A percentile compares a stretch with the other conserved stretches of the same genome.
phyloP scores from a whole-genome alignment of 768 basidiomycete species.

The Termitomyces eurrhizus region DNA sequence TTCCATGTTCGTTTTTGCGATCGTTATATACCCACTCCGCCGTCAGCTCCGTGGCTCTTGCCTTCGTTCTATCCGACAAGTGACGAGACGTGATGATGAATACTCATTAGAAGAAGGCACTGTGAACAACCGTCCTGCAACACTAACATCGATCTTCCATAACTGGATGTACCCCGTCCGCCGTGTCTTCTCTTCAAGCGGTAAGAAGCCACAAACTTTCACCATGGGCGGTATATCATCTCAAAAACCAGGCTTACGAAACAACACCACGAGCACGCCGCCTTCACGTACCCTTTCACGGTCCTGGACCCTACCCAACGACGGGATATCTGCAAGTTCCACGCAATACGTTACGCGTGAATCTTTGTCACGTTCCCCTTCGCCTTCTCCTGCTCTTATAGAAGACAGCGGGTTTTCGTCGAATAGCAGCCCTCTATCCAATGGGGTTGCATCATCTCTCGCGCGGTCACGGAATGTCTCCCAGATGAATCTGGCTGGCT shows the following conservation, averaged over 20 bases:
- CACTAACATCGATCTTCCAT: slow-evolving; percentile 27
- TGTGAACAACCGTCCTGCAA: slow-evolving; percentile 24
- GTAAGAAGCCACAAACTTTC: slow-evolving; percentile 21
- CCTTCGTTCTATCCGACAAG: slow-evolving; percentile 38
- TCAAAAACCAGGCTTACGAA: slow-evolving; percentile 24
- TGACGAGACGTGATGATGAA: slow-evolving; percentile 31
- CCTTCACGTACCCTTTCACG: slow-evolving; percentile 33
- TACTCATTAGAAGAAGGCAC: slow-evolving; percentile 54
- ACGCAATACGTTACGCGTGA: slow-evolving; percentile 30
- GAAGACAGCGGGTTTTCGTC: slow-evolving; percentile 28
- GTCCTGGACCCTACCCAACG: slow-evolving; percentile 31
- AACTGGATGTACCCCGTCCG: slow-evolving; percentile 34
- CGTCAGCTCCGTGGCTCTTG: slow-evolving; percentile 46
- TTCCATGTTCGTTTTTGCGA: slow-evolving; percentile 37
- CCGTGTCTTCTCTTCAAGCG: slow-evolving; percentile 26
- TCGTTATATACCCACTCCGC: slow-evolving; percentile 54
- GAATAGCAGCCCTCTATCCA: slow-evolving; percentile 14
- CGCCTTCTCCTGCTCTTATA: slow-evolving; percentile 39
- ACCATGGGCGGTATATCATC: slow-evolving; percentile 22
- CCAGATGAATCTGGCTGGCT: slow-evolving; percentile 55
- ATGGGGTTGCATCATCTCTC: slow-evolving; percentile 34
- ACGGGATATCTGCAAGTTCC: slow-evolving; percentile 27
- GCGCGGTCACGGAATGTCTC: slow-evolving; percentile 67
- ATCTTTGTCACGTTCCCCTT: slow-evolving; percentile 43
- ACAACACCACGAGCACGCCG: slow-evolving; percentile 14